Evolutionary conservation across 768 basidiomycete species (phyloP), one percentile per base, ranked within the genome.

Genomic region (Tricholoma bakamatsutake): DNA sequence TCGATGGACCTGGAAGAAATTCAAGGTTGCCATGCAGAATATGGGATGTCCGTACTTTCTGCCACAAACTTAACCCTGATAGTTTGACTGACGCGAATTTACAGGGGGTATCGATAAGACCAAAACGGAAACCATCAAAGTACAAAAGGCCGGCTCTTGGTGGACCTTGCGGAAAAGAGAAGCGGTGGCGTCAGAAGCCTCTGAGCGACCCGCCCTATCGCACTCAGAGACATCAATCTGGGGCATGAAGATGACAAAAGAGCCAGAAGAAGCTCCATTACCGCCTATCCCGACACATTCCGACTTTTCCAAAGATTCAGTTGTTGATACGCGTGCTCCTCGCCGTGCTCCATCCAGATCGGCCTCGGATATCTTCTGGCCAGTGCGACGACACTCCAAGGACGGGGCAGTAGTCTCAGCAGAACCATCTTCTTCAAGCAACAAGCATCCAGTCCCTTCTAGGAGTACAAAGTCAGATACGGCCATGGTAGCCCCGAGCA

Each of bases 1-100:
- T 64, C 76, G 81, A 50, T 91, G 89, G 89, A 85, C 79, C 58
- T 91, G 89, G 89, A 88, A 89, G 73, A 87, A 82, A 62, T 91
- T 86, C 73, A 83, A 79, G 70, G 75, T 87, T 52, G 89, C 88
- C 3, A 84, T 91, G 81, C 72, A 77, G 56, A 90, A 82, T 67
- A 87, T 91, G 87, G 86, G 88, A 45, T 90, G 89, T 90, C 62
- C 67, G 89, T 78, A 39, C 30, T 30, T 40, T 57, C 37, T 37
- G 55, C 31, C 39, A 39, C 35, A 37, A 48, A 24, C 21, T 24
- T 31, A 11, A n/a, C n/a, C 31, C 6, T 7, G 2, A 55, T 50
- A 28, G 52, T 58, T 50, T 45, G 12, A 50, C 50, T 37, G 50
- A 37, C 11, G 7, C 52, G 45, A 34, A 40, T 10, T 35, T 12